Base-by-base conservation (phyloP, 805 yeast species). In the Candida dajiaensis region DNA sequence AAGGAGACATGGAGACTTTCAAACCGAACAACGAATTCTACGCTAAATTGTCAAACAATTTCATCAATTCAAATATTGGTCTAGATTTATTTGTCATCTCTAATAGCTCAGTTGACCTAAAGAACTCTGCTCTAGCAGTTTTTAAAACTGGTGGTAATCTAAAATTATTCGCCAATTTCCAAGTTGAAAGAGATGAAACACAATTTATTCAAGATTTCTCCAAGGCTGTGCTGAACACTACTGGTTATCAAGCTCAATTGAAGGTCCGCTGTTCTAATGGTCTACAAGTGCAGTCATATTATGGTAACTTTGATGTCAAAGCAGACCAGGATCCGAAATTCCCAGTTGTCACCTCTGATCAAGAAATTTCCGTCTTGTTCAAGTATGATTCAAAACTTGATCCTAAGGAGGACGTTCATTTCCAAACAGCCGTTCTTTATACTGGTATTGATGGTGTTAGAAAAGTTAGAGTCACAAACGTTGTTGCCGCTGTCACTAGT, bases 251-350 rank as follows among this genome's bases (percentile, higher is more conserved):
- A 62, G 90, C 86, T 6, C 84, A 84, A 53, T 66, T 92, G 52
- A 89, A 89, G 59, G 77, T 89, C 22, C 84, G 99, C 53, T 84
- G 90, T 56, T 89, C 97, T 1, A 80, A 77, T 52, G 98, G 98
- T 0, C 69, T 94, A 44, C 95, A 87, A 59, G 88, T 92, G 9
- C 67, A 77, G 15, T 79, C 79, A 46, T 87, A 89, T 61, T 85
- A 83, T 56, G 92, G 92, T 0, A 72, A 81, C 44, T 60, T 66
- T 10, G 67, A 70, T 16, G 52, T 61, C 2, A 65, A 67, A 26
- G 65, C 67, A 13, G 65, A 65, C 5, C 67, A 70, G 15, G 95
- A 85, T 57, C 92, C 94, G 7, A 64, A 69, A n/a, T 63, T 87
- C n/a, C 89, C 95, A 0, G 68, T 78, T 6, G 65, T 89, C 25